Base-by-base conservation (phyloP, 73 alveolate species). In the Paramecium pentaurelia region DNA sequence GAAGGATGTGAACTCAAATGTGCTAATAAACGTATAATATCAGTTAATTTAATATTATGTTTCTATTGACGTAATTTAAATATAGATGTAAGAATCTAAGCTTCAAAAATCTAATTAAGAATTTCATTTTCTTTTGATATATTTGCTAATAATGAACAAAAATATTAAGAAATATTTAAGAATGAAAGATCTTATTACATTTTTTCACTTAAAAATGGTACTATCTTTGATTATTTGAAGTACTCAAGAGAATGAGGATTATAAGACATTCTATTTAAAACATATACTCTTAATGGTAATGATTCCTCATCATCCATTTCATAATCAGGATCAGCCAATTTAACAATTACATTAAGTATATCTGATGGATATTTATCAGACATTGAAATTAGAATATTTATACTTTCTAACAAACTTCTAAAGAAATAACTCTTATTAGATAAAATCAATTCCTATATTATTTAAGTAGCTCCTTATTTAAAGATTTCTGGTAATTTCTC, bases 341-440 rank as follows among this genome's bases (percentile, higher is more conserved):
- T 27, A 27, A 71, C 71, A 25, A 89, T 89, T 6, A 83, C 88
- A 38, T 89, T 64, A 8, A 89, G 58, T 2, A 89, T 44, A 7
- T 77, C 77, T 1, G 71, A 42, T 34, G 94, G 94, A 71, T 89
- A 89, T 44, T 73, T 89, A n/a, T 89, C 94, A 71, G 94, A 44
- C 75, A 71, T 60, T 1, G 94, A 77, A 16, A 89, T 64, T 8
- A 89, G n/a, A 22, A 89, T 89, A 47, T 89, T 89, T 3, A 89
- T 60, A n/a, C 92, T 64, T 32, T 89, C 94, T 89, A 89, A 71
- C 5, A 89, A 25, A 34, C 88, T 83, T 49, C 84, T 60, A 58
- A 89, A 89, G 49, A 71, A 71, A 45, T 71, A 89, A 38, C 45
- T 59, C 40, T 89, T 71, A 73, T 68, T 60, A 71, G 75, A 83